Conservation (phyloP, 2,329 filamentous ascomycete species). For the Ophiocordyceps robertsii region DNA sequence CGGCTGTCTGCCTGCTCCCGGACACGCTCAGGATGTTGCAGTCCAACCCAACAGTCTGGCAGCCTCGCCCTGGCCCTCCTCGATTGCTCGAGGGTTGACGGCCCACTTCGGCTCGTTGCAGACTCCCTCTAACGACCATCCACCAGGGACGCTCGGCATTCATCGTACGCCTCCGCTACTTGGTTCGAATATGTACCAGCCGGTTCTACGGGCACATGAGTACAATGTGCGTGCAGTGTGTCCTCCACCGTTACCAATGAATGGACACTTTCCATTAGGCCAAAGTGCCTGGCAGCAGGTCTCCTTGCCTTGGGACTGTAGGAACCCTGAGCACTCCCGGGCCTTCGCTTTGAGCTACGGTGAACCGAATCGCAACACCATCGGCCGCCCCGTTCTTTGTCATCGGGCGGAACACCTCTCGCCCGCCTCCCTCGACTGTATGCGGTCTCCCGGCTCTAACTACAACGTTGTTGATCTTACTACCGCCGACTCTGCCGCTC, state of each 20-base stretch:
- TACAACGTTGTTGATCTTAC: not conserved
- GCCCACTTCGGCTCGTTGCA: too few species aligned
- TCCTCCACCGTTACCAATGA: conserved; percentile 17
- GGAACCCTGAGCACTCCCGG: conserved; percentile 1
- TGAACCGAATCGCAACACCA: not conserved
- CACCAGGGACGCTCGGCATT: conserved; percentile 4
- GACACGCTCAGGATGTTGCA: too few species aligned
- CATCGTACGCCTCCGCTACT: conserved; percentile 7
- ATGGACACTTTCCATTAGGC: conserved; percentile 16
- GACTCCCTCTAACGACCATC: not conserved
- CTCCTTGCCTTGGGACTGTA: conserved; percentile 4
- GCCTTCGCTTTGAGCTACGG: not conserved
- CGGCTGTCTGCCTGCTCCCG: too few species aligned
- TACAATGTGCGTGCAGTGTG: conserved; percentile 24
- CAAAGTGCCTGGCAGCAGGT: conserved; percentile 10
- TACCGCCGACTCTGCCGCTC: not conserved
- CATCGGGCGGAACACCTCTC: not conserved
- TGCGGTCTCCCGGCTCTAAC: not conserved
- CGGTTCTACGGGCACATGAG: conserved; percentile 20
- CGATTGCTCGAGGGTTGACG: too few species aligned
- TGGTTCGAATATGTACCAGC: conserved; percentile 12
- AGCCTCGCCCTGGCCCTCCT: too few species aligned
- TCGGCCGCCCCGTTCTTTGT: not conserved
- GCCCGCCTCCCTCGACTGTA: not conserved
- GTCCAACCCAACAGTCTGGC: too few species aligned